Percentiles rank a stretch among this genome's conserved stretches.
Conservation (phyloP, 148 eudicot genomes). For the Fagopyrum esculentum region DNA sequence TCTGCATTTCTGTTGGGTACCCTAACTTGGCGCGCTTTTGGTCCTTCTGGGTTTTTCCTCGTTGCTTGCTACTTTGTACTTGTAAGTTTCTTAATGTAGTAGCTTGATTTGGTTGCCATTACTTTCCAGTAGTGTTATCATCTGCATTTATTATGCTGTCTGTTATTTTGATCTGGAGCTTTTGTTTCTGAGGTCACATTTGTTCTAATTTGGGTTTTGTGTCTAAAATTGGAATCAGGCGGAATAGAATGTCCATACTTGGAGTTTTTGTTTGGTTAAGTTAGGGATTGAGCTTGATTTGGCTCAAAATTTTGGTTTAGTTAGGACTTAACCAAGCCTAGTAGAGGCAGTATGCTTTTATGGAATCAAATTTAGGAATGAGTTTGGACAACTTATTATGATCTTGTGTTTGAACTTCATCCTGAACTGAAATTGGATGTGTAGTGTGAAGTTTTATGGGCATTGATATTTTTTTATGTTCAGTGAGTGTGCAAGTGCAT, state of each 20-base stretch:
- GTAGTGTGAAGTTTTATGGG: not conserved
- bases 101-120: not conserved
- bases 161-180: not conserved
- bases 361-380: not conserved
- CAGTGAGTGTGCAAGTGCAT: not conserved
- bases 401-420: not conserved
- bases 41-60: constrained; percentile 65
- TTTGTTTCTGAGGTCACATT: not conserved
- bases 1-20: constrained; percentile 85
- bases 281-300: constrained; percentile 1
- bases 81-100: constrained; percentile 32
- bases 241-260: not conserved
- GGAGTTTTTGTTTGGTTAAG: not conserved
- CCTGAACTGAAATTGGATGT: not conserved
- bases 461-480: not conserved
- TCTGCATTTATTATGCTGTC: not conserved
- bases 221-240: not conserved
- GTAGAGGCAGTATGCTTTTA: not conserved
- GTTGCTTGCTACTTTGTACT: constrained; percentile 81
- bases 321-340: not conserved
- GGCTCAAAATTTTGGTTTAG: not conserved
- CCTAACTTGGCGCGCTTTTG: constrained; percentile 85
- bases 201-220: not conserved
- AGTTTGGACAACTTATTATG: not conserved
- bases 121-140: not conserved